Evolutionary conservation across 2,329 filamentous ascomycete genomes (phyloP).

Genomic region (Chaetomiaceae sp.): DNA sequence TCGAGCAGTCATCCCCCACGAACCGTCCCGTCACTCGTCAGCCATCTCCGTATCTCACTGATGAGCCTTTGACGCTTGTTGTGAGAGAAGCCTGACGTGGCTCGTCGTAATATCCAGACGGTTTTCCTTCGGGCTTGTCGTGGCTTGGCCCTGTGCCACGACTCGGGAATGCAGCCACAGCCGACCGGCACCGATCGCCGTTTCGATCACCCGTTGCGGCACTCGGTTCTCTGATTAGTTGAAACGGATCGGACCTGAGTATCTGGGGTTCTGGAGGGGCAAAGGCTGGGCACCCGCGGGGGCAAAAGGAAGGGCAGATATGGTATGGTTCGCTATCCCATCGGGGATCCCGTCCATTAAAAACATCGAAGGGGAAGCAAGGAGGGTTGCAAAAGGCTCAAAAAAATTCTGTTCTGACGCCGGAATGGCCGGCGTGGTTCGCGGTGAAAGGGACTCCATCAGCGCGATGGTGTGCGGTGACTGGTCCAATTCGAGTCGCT

Average conservation of each 20-base stretch:
- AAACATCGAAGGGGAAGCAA: not conserved
- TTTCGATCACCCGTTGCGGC: no score
- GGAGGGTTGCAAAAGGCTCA: not conserved
- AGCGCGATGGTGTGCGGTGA: not conserved
- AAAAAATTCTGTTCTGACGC: conserved; percentile 9
- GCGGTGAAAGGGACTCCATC: not conserved
- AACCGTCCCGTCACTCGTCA: not conserved
- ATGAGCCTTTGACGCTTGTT: not conserved
- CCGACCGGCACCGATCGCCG: conserved; percentile 6
- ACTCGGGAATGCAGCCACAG: conserved; percentile 20
- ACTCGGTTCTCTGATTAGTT: not conserved
- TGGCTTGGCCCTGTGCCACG: conserved; percentile 9
- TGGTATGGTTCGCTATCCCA: not conserved
- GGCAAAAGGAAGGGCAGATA: not conserved
- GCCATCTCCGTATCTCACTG: not conserved
- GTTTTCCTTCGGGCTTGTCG: not conserved
- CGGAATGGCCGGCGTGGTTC: conserved; percentile 14
- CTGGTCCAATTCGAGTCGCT: not conserved
- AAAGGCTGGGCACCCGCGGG: conserved; percentile 2
- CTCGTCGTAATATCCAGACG: not conserved
- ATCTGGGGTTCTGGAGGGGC: conserved; percentile 8
- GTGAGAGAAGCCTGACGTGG: not conserved
- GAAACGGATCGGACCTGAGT: no score
- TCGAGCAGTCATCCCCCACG: not conserved
- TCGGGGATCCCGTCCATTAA: not conserved